These are phyloP conservation scores for Obba rivulosa DNA, from an alignment of 768 basidiomycete genomes.

Conservation along the genomic window DNA sequence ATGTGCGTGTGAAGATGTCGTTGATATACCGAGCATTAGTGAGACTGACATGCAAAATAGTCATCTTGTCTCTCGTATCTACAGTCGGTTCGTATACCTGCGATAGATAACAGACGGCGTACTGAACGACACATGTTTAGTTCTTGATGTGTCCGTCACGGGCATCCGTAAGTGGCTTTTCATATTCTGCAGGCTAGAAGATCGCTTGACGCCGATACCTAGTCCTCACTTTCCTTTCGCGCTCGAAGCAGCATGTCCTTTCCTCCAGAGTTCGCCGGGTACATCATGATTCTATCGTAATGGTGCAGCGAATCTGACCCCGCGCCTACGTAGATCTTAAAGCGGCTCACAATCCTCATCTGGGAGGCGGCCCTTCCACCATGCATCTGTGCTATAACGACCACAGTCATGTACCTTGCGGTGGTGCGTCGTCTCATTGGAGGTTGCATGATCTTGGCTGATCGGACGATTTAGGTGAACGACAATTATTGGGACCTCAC, in stretches of 20 bases:
- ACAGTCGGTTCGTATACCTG: slow-evolving; percentile 7
- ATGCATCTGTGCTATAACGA: slow-evolving; percentile 20
- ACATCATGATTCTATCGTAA: not conserved
- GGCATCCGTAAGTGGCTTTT: slow-evolving; percentile 9
- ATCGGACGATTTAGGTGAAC: slow-evolving; percentile 5
- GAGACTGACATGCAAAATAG: not conserved
- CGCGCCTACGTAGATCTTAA: slow-evolving; percentile 10
- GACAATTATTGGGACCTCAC: slow-evolving; percentile 23
- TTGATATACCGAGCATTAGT: too few relatives aligned
- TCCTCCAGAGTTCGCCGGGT: slow-evolving; percentile 17
- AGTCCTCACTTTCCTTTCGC: slow-evolving; percentile 6
- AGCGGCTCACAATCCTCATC: slow-evolving; percentile 15
- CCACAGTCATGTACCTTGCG: slow-evolving; percentile 13
- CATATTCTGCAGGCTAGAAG: too few relatives aligned
- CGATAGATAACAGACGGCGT: too few relatives aligned
- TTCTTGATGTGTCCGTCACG: slow-evolving; percentile 17
- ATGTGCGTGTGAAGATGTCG: not conserved
- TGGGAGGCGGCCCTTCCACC: slow-evolving; percentile 26
- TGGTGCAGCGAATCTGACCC: not conserved
- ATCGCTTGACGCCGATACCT: too few relatives aligned
- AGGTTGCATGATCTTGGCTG: not conserved
- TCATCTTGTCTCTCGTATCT: slow-evolving; percentile 13
- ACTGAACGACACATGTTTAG: not conserved
- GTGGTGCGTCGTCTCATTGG: slow-evolving; percentile 6
- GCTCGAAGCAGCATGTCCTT: slow-evolving; percentile 13